Conservation (phyloP, 306 rosid species). For the Sechiopsis laciniata region DNA sequence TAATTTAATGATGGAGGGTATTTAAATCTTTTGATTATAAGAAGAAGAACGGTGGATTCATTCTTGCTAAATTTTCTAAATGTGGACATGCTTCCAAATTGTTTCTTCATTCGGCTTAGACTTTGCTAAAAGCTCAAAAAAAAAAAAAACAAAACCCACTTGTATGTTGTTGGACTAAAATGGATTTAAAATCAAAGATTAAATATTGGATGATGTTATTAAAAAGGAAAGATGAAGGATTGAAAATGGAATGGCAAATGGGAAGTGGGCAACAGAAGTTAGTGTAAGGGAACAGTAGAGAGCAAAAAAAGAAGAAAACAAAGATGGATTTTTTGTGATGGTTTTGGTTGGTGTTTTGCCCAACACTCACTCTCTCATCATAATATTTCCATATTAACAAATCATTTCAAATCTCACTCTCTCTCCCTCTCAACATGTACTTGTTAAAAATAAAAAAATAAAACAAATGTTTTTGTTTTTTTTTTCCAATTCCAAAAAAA, state of each 20-base stretch:
- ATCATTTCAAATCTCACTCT: not conserved
- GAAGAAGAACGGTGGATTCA: no score
- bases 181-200: not conserved
- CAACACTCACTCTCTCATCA: not conserved
- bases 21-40: no score
- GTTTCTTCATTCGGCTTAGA: no score
- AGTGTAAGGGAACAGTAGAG: slow-evolving; percentile 3
- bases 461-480: no score
- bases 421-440: not conserved
- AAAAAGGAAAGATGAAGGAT: not conserved
- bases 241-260: not conserved
- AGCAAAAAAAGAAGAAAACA: not conserved
- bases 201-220: not conserved
- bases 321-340: not conserved
- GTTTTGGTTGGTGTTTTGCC: slow-evolving; percentile 2
- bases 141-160: no score
- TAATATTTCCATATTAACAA: not conserved
- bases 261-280: not conserved
- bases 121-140: no score
- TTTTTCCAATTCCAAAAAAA: not conserved
- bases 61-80: no score
- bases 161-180: not conserved
- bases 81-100: no score
- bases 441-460: not conserved
- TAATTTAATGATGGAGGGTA: no score